Evolutionary conservation across 2,329 filamentous ascomycete genomes (phyloP).

Genomic region (Seiridium cupressi): DNA sequence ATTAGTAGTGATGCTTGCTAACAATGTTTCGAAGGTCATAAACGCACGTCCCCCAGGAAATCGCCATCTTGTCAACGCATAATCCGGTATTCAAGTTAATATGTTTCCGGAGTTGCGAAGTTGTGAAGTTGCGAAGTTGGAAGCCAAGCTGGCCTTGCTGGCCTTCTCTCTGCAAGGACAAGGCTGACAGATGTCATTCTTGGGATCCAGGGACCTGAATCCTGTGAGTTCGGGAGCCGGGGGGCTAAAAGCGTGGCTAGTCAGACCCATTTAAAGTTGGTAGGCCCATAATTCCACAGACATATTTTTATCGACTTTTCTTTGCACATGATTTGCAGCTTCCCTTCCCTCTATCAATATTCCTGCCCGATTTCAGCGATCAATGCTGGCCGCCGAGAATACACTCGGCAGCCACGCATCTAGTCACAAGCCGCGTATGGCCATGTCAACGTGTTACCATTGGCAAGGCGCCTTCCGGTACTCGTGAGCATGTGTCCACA

Average conservation of each 20-base stretch:
- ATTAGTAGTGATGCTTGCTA: constrained; percentile 3
- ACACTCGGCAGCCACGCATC: no score
- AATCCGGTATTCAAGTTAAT: no score
- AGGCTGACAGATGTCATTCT: constrained; percentile 9
- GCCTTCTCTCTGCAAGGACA: not conserved
- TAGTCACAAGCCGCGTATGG: no score
- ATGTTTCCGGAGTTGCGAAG: not conserved
- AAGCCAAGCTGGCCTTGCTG: not conserved
- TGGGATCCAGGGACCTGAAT: not conserved
- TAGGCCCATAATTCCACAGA: not conserved
- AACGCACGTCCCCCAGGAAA: constrained; percentile 14
- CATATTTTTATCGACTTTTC: not conserved
- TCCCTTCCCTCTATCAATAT: not conserved
- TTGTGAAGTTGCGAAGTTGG: not conserved
- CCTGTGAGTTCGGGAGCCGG: not conserved
- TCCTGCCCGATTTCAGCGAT: not conserved
- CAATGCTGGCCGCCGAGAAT: no score
- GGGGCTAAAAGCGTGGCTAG: not conserved
- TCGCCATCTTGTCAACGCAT: not conserved
- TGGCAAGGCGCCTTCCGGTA: no score
- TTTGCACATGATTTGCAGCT: not conserved
- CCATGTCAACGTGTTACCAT: no score
- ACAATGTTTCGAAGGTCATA: not conserved
- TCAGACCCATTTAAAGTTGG: not conserved
- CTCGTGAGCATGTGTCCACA: not conserved